Percentiles rank a stretch among this genome's conserved stretches.
These are phyloP conservation scores for Sorghum bicolor DNA, from an alignment of 176 grass and related monocot species.

Conservation along the genomic window Sorghum_bicolor_NCBIv3 NC_012871.2:70229501-70230000, in stretches of 20 bases:
- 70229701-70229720: not conserved
- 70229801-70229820: not conserved
- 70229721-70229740: slow-evolving; percentile 16
- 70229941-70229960: not conserved
- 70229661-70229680: slow-evolving; percentile 35
- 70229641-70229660: slow-evolving; percentile 49
- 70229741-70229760: slow-evolving; percentile 29
- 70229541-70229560: slow-evolving; percentile 50
- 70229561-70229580: slow-evolving; percentile 39
- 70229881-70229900: slow-evolving; percentile 32
- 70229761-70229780: not conserved
- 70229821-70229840: not conserved
- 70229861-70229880: slow-evolving; percentile 38
- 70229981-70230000: slow-evolving; percentile 32
- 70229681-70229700: not conserved
- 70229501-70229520: slow-evolving; percentile 41
- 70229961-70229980: slow-evolving; percentile 2
- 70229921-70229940: slow-evolving; percentile 58
- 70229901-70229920: slow-evolving; percentile 44
- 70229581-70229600: slow-evolving; percentile 49
- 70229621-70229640: slow-evolving; percentile 16
- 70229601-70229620: slow-evolving; percentile 51
- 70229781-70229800: not conserved
- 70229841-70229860: slow-evolving; percentile 32
- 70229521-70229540: slow-evolving; percentile 55